Base-by-base conservation (phyloP, 2,329 filamentous ascomycete species). In the Fusarium napiforme region DNA sequence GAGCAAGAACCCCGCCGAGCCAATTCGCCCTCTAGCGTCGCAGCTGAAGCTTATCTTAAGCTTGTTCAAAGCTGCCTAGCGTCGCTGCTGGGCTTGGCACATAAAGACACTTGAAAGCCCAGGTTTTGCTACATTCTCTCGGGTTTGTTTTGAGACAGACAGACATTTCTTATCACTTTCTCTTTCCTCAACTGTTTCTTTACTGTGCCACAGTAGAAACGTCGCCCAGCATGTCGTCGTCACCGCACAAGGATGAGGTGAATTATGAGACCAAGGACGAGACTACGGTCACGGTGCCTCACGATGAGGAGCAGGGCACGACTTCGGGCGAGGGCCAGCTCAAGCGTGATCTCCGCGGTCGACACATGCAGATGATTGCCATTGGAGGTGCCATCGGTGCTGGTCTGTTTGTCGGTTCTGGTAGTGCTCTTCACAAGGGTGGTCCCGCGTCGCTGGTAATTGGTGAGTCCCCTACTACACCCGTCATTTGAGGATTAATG, bases 351-450 rank as follows among this genome's bases (percentile, higher is more conserved):
- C 84, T 97, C 75, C 95, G 95, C 83, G 90, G 90, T 30, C 87
- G 95, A 60, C 96, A 98, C 85, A 82, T 98, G 81, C 95, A 98
- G 85, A 98, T 98, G 96, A 98, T 98, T 86, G 96, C 96, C 28
- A 97, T 98, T 73, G 93, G 76, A 37, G 75, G 75, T 62, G 76
- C 76, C 63, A 55, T 78, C 88, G 92, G 92, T 69, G 95, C 93
- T 36, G 95, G 95, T 77, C 86, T 98, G 7, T 97, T 97, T 79
- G 93, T 98, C 50, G 93, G 93, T 37, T 96, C 93, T 1, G 94
- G 93, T 61, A 86, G 85, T 71, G 91, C 93, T 11, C 86, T 97
- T 65, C 85, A 89, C 56, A 85, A 86, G 30, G 94, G 94, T 74
- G 94, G 94, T 9, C 94, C 94, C 7, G 94, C 92, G 2, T 92